Evolutionary conservation across 495 filamentous ascomycete genomes (phyloP).

Genomic region (Daldinia bambusicola): DNA sequence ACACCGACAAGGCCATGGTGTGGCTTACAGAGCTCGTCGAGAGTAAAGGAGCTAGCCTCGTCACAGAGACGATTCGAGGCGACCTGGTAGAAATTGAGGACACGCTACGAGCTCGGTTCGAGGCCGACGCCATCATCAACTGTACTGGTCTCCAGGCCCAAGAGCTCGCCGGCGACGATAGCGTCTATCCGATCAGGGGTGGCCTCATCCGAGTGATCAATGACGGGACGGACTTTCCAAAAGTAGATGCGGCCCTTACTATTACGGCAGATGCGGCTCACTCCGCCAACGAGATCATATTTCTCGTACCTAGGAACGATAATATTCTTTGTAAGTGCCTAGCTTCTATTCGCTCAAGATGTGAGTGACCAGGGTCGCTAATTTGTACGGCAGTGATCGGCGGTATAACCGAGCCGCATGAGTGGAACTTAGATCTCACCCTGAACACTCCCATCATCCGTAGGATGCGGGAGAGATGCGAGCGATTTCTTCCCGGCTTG

Average conservation of each 20-base stretch:
- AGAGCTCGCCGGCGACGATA: constrained; percentile 52
- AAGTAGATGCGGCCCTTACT: constrained; percentile 55
- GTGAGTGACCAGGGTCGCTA: neutral
- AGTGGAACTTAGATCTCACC: constrained; percentile 56
- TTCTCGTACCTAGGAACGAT: constrained; percentile 64
- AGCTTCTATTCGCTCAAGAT: neutral
- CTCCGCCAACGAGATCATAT: constrained; percentile 57
- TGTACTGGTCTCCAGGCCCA: constrained; percentile 55
- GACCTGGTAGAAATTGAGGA: constrained; percentile 57
- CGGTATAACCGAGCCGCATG: constrained; percentile 53
- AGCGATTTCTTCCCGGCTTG: constrained; percentile 56
- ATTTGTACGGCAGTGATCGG: constrained; percentile 50
- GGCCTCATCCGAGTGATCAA: constrained; percentile 62
- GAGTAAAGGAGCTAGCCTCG: constrained; percentile 56
- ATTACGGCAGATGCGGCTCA: constrained; percentile 53
- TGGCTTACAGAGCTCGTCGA: constrained; percentile 58
- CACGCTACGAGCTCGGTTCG: constrained; percentile 48
- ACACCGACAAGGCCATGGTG: constrained; percentile 61
- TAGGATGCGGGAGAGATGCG: constrained; percentile 58
- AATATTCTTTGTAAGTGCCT: constrained; percentile 53
- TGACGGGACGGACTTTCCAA: constrained; percentile 60
- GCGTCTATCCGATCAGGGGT: constrained; percentile 58
- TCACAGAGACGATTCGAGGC: constrained; percentile 53
- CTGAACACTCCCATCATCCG: constrained; percentile 54
- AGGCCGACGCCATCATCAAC: constrained; percentile 61